These are phyloP conservation scores for Aeschynomene evenia DNA, from an alignment of 306 rosid genomes.

Conservation along the genomic window DNA sequence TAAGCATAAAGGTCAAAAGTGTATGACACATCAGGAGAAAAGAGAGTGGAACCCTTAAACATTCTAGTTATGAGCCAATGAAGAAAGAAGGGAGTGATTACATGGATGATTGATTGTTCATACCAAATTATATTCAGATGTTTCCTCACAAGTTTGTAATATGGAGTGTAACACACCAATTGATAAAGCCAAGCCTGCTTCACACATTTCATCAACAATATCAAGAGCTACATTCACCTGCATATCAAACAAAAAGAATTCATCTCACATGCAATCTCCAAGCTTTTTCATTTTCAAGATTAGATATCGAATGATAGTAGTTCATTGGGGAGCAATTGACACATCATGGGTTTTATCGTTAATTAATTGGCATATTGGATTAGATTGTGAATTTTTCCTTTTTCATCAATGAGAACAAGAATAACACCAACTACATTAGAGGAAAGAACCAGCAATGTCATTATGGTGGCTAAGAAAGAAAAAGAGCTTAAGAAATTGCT, in stretches of 20 bases:
- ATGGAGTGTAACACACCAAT: conserved; percentile 45
- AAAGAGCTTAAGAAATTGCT: conserved; percentile 13
- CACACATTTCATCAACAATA: conserved; percentile 58
- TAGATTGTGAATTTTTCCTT: neutral
- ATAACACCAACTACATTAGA: neutral
- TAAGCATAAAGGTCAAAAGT: conserved; percentile 14
- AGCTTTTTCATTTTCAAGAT: neutral
- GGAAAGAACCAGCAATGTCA: conserved; percentile 8
- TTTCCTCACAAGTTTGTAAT: conserved; percentile 45
- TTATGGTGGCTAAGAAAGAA: neutral
- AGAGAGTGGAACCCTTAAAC: neutral
- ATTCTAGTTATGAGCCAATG: neutral
- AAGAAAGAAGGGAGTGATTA: conserved; percentile 7
- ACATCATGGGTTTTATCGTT: neutral
- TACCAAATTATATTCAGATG: conserved; percentile 62
- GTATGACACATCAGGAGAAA: neutral
- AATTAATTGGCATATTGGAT: neutral
- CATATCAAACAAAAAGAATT: conserved; percentile 18
- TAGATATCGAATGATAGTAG: neutral
- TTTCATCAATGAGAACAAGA: neutral
- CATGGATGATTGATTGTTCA: conserved; percentile 14
- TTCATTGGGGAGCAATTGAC: neutral
- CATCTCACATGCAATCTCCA: conserved; percentile 1
- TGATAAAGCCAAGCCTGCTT: conserved; percentile 52
- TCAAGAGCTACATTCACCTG: conserved; percentile 35